Evolutionary conservation across 2,329 filamentous ascomycete species (phyloP).

Genomic region (Oidium heveae): DNA sequence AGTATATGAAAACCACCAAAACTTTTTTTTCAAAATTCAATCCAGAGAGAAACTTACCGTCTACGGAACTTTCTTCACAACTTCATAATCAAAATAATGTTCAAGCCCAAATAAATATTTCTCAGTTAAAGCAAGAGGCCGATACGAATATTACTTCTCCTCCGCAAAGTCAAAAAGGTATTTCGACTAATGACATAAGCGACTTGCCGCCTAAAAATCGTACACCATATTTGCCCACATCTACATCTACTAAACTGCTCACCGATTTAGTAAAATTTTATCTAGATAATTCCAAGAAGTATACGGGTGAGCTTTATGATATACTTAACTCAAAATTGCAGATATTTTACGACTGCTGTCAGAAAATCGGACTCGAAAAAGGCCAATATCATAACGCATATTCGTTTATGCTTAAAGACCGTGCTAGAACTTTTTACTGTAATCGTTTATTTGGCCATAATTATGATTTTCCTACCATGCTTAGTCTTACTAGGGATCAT

Average conservation of each 20-base stretch:
- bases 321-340: background rate
- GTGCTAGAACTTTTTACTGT: too few relatives aligned
- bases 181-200: background rate
- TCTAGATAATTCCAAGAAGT: background rate
- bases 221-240: too few relatives aligned
- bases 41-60: background rate
- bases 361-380: background rate
- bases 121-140: background rate
- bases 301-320: background rate
- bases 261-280: background rate
- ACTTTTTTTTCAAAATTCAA: background rate
- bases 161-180: background rate
- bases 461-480: background rate
- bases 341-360: background rate
- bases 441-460: too few relatives aligned
- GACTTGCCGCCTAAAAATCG: too few relatives aligned
- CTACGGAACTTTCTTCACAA: background rate
- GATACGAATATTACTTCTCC: too few relatives aligned
- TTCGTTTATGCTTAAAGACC: too few relatives aligned
- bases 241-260: background rate
- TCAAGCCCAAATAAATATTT: too few relatives aligned
- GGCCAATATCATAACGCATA: background rate
- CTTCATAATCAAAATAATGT: too few relatives aligned
- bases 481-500: background rate
- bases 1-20: background rate